Conservation (phyloP, 352 stramenopile species). For the Aphanomyces invadans region DNA sequence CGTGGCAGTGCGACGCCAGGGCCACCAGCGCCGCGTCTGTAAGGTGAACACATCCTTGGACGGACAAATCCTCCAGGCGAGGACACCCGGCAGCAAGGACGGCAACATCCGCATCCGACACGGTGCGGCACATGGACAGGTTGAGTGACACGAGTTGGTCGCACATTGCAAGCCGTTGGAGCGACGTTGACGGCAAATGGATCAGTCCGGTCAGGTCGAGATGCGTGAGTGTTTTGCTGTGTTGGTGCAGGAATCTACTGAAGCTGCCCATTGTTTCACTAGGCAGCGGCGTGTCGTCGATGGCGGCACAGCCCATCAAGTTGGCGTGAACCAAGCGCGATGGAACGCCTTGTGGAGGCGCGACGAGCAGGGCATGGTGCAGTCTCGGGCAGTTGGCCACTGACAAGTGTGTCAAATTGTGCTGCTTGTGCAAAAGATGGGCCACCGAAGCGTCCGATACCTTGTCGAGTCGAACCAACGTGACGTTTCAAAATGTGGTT, state of each 20-base stretch:
- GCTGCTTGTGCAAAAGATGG: constrained; percentile 50
- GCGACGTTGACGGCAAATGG: constrained; percentile 43
- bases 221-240: constrained; percentile 39
- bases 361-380: constrained; percentile 26
- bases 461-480: too few relatives aligned
- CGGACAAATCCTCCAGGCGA: constrained; percentile 38
- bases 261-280: constrained; percentile 27
- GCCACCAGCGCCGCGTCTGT: constrained; percentile 46
- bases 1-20: constrained; percentile 32
- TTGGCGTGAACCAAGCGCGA: constrained; percentile 26
- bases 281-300: constrained; percentile 34
- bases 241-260: constrained; percentile 36
- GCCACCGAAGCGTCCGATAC: constrained; percentile 48
- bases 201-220: constrained; percentile 60
- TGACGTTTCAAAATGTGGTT: too few relatives aligned
- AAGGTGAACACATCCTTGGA: constrained; percentile 60
- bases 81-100: constrained; percentile 39
- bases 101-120: constrained; percentile 49
- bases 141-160: constrained; percentile 49
- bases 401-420: constrained; percentile 38
- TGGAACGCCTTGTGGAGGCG: constrained; percentile 36
- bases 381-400: constrained; percentile 62
- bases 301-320: constrained; percentile 46
- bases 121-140: constrained; percentile 61
- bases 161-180: constrained; percentile 50